These are phyloP conservation scores for Salix udensis DNA, from an alignment of 345 rosid genomes.

Conservation along the genomic window DNA sequence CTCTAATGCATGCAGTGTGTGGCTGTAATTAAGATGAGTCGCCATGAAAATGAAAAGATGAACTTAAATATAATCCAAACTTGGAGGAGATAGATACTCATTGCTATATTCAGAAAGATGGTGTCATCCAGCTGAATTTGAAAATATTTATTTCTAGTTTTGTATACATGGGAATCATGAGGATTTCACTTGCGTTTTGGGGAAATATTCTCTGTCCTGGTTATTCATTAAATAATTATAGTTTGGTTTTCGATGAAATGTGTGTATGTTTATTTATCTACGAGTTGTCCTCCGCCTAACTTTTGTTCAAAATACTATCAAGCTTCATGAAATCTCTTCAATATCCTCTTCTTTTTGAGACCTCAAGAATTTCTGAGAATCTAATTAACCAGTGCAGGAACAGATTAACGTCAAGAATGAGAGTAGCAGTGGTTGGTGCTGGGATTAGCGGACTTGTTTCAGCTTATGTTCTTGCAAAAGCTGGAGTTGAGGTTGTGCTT, in stretches of 20 bases:
- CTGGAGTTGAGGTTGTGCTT: slow-evolving; percentile 47
- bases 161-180: not conserved
- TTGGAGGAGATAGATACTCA: too few relatives aligned
- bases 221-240: too few relatives aligned
- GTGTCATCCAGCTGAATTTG: too few relatives aligned
- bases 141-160: too few relatives aligned
- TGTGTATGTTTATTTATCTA: too few relatives aligned
- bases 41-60: not conserved
- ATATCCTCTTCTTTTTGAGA: too few relatives aligned
- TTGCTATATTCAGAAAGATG: too few relatives aligned
- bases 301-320: too few relatives aligned
- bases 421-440: slow-evolving; percentile 60
- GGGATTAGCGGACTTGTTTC: slow-evolving; percentile 63
- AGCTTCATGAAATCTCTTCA: not conserved
- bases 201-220: not conserved
- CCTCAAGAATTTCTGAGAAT: not conserved
- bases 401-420: slow-evolving; percentile 23
- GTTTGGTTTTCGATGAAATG: not conserved
- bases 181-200: not conserved
- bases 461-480: slow-evolving; percentile 47
- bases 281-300: too few relatives aligned
- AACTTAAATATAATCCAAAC: too few relatives aligned
- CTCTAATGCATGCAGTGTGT: not conserved
- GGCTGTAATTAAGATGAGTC: not conserved
- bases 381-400: not conserved